Conservation (phyloP, 352 stramenopile genomes). For the Globisporangium camurandrum region DNA sequence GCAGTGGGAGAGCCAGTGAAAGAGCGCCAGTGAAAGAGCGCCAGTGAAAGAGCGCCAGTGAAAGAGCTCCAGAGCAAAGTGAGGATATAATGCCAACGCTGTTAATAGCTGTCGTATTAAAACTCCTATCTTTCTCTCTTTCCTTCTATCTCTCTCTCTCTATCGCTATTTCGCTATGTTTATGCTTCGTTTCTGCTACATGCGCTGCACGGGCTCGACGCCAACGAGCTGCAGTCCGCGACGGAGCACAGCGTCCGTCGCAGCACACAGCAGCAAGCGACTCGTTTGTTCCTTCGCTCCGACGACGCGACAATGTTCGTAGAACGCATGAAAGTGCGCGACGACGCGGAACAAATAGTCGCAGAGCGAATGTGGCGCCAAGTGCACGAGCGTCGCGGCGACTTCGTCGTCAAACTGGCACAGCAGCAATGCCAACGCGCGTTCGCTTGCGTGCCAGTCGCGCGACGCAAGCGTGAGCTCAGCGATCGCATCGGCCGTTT, state of each 20-base stretch:
- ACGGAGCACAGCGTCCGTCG: constrained; percentile 92
- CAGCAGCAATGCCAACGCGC: constrained; percentile 61
- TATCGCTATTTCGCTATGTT: too few species aligned
- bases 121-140: background rate
- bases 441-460: constrained; percentile 63
- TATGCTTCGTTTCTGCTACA: constrained; percentile 30
- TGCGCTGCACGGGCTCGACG: constrained; percentile 85
- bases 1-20: background rate
- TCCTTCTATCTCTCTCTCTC: too few species aligned
- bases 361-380: constrained; percentile 71
- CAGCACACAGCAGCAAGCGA: constrained; percentile 64
- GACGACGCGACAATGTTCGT: constrained; percentile 73
- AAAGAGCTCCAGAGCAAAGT: too few species aligned
- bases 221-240: constrained; percentile 90
- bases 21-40: background rate
- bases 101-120: too few species aligned
- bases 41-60: too few species aligned
- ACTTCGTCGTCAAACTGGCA: constrained; percentile 79
- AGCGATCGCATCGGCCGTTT: constrained; percentile 15
- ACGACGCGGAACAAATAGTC: constrained; percentile 80
- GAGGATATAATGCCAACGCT: too few species aligned
- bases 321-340: constrained; percentile 74
- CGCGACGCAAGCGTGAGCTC: constrained; percentile 31
- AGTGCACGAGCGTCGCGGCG: constrained; percentile 32
- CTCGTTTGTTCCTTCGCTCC: constrained; percentile 52